Evolutionary conservation across 2,329 filamentous ascomycete species (phyloP).

Genomic region (Tolypocladium tropicale): DNA sequence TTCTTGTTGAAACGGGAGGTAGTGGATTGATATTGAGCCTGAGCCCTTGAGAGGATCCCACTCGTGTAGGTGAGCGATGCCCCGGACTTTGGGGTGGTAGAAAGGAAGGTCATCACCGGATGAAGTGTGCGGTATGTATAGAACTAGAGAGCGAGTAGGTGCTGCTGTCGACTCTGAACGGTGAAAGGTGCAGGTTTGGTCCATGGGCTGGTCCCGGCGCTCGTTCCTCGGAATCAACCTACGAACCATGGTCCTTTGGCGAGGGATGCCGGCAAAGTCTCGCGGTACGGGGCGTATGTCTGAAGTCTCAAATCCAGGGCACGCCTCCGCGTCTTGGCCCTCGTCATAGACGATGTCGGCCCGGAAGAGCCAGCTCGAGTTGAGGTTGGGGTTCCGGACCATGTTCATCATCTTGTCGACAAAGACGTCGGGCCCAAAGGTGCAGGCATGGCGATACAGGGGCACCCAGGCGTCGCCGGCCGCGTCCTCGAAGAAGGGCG

Average conservation of each 20-base stretch:
- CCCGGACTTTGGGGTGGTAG: slow-evolving; percentile 73
- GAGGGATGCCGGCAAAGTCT: slow-evolving; percentile 16
- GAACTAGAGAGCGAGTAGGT: slow-evolving; percentile 32
- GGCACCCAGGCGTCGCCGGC: slow-evolving; percentile 35
- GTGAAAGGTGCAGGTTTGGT: slow-evolving; percentile 78
- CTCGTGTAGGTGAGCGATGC: slow-evolving; percentile 66
- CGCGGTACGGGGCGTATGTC: slow-evolving; percentile 3
- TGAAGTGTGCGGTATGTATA: slow-evolving; percentile 68
- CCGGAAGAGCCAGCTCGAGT: slow-evolving; percentile 66
- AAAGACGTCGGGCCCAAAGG: slow-evolving; percentile 55
- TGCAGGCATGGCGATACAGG: slow-evolving; percentile 45
- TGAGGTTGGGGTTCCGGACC: slow-evolving; percentile 70
- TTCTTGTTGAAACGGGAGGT: slow-evolving; percentile 36
- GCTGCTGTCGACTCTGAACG: slow-evolving; percentile 13
- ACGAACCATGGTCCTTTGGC: slow-evolving; percentile 59
- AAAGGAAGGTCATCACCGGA: slow-evolving; percentile 60
- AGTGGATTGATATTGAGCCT: slow-evolving; percentile 50
- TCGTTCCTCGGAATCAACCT: slow-evolving; percentile 75
- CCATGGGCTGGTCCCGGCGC: slow-evolving; percentile 59
- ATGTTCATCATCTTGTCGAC: slow-evolving; percentile 61
- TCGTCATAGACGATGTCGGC: slow-evolving; percentile 56
- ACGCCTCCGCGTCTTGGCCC: slow-evolving; percentile 5
- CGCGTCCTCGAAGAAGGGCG: slow-evolving; percentile 16
- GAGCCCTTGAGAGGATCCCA: slow-evolving; percentile 34
- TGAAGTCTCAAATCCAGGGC: neutral